Evolutionary conservation across 768 basidiomycete species (phyloP).

Genomic region (Russula dissimulans): DNA sequence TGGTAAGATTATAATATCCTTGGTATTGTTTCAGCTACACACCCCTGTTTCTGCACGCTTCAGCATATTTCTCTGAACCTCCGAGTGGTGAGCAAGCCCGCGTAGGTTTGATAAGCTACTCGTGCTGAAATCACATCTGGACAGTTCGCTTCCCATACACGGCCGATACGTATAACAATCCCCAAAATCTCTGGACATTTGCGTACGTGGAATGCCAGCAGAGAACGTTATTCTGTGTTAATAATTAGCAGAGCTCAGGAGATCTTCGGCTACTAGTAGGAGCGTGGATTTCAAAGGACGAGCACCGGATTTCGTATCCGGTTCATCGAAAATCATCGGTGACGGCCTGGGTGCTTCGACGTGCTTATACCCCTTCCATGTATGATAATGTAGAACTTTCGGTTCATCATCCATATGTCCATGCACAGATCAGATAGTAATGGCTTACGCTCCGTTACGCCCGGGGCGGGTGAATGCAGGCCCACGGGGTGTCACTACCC

Average conservation of each 20-base stretch:
- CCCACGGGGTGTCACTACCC: background rate
- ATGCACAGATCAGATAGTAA: background rate
- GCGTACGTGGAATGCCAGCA: constrained; percentile 30
- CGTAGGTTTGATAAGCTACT: no score
- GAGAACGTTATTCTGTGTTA: background rate
- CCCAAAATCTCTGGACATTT: constrained; percentile 49
- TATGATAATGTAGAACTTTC: background rate
- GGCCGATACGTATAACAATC: constrained; percentile 53
- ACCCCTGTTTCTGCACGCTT: background rate
- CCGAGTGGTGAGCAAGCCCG: constrained; percentile 11
- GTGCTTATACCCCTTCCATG: background rate
- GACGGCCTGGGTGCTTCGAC: background rate
- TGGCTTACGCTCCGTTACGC: background rate
- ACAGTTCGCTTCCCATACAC: constrained; percentile 55
- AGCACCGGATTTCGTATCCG: background rate
- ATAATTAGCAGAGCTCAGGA: constrained; percentile 10
- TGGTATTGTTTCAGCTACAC: background rate
- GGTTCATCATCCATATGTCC: background rate
- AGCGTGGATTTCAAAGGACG: background rate
- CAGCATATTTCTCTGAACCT: constrained; percentile 14
- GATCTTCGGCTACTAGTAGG: constrained; percentile 12
- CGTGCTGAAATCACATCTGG: background rate
- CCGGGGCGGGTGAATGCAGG: no score
- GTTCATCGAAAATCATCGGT: background rate
- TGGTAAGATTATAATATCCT: constrained; percentile 1